These are phyloP conservation scores for Sphagnurus paluster DNA, from an alignment of 1,284 basidiomycete species.

Conservation along the genomic window DNA sequence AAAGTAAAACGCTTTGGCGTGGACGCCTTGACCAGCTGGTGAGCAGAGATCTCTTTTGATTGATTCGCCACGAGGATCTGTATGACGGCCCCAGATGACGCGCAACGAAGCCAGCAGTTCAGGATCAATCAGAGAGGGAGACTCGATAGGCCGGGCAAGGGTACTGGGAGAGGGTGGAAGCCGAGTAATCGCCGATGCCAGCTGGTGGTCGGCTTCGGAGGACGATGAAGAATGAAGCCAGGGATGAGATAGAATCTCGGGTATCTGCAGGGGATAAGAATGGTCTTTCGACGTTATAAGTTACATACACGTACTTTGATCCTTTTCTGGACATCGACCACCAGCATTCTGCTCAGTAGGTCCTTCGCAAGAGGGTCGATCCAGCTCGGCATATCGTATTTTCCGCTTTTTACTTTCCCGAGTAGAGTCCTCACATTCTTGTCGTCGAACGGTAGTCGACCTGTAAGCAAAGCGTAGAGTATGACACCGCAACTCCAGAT, in stretches of 20 bases:
- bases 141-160: slow-evolving; percentile 66
- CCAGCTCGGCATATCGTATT: slow-evolving; percentile 78
- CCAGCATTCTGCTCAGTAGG: slow-evolving; percentile 80
- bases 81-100: slow-evolving; percentile 83
- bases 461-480: slow-evolving; percentile 85
- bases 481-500: slow-evolving; percentile 96
- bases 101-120: slow-evolving; percentile 88
- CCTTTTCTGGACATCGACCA: slow-evolving; percentile 85
- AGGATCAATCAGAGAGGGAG: slow-evolving; percentile 74
- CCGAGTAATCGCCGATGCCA: slow-evolving; percentile 42
- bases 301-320: slow-evolving; percentile 61
- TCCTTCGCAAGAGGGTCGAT: slow-evolving; percentile 76
- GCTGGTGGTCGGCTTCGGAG: slow-evolving; percentile 10
- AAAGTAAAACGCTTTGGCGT: slow-evolving; percentile 94
- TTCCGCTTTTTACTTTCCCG: slow-evolving; percentile 88
- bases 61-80: slow-evolving; percentile 47
- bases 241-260: slow-evolving; percentile 85
- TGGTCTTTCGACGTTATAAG: too few species aligned
- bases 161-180: slow-evolving; percentile 64
- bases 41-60: slow-evolving; percentile 68
- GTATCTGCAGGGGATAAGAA: too few species aligned
- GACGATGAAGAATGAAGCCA: slow-evolving; percentile 56
- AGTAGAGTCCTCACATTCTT: slow-evolving; percentile 82
- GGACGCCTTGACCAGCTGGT: slow-evolving; percentile 64
- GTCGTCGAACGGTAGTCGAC: slow-evolving; percentile 88